A percentile compares a stretch with the other conserved stretches of the same genome.
Evolutionary conservation across 805 yeast genomes (phyloP).

Genomic region (Saccharomycopsis olivae): DNA sequence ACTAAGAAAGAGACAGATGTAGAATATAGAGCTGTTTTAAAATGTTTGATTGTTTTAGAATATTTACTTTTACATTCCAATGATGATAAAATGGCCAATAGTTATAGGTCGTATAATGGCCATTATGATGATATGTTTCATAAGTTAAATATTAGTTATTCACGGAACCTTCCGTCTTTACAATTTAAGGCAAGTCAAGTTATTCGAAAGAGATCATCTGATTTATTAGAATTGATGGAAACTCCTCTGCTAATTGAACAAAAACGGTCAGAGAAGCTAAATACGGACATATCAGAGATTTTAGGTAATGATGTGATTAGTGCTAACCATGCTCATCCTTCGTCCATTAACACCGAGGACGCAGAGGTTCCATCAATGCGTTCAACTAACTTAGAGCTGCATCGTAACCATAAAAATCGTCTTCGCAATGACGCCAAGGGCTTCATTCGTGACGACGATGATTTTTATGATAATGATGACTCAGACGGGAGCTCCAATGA

Average conservation of each 20-base stretch:
- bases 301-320: slow-evolving; percentile 8
- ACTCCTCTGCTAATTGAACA: neutral
- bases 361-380: neutral
- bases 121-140: slow-evolving; percentile 7
- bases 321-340: slow-evolving; percentile 16
- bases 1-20: neutral
- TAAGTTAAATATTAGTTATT: neutral
- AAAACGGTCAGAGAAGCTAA: neutral
- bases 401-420: neutral
- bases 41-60: slow-evolving; percentile 6
- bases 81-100: slow-evolving; percentile 1
- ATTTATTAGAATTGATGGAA: slow-evolving; percentile 14
- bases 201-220: slow-evolving; percentile 13
- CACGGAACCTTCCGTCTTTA: neutral
- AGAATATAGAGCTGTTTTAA: slow-evolving; percentile 5
- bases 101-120: slow-evolving; percentile 4
- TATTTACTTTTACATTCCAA: slow-evolving; percentile 7
- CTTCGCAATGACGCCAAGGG: neutral
- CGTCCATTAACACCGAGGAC: slow-evolving; percentile 3
- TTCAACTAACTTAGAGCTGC: too few species aligned
- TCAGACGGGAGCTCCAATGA: neutral
- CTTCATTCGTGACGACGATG: neutral
- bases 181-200: slow-evolving; percentile 11
- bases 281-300: slow-evolving; percentile 4
- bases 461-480: neutral